Percentiles rank a stretch among this genome's conserved stretches.
These are phyloP conservation scores for Colletotrichum ledebouriae DNA, from an alignment of 2,329 filamentous ascomycete genomes.

Conservation along the genomic window DNA sequence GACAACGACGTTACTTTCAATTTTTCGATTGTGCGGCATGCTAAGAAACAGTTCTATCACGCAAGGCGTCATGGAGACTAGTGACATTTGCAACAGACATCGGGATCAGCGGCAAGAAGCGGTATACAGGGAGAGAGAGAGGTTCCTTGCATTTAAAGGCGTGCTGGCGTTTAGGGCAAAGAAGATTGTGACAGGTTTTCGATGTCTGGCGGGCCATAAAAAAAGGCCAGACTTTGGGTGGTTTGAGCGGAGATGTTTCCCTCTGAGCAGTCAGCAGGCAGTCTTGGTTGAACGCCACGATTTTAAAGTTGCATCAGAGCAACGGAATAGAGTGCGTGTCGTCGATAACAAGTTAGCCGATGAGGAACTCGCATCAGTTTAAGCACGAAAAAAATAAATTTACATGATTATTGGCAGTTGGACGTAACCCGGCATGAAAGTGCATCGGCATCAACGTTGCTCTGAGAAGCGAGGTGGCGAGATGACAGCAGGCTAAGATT, in stretches of 20 bases:
- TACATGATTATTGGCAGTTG: conserved; percentile 16
- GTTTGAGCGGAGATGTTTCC: background rate
- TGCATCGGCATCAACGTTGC: background rate
- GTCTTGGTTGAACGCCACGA: conserved; percentile 1
- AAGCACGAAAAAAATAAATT: conserved; percentile 4
- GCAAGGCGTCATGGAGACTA: conserved; percentile 37
- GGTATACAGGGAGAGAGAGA: conserved; percentile 29
- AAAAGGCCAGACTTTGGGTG: background rate
- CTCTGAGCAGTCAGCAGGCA: background rate
- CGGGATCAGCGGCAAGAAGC: conserved; percentile 20
- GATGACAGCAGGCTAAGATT: background rate
- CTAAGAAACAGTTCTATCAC: conserved; percentile 30
- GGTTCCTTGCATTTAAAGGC: conserved; percentile 38
- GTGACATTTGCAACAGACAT: conserved; percentile 20
- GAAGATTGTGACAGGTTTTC: conserved; percentile 26
- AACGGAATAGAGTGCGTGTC: conserved; percentile 11
- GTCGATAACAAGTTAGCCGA: background rate
- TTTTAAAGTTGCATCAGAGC: conserved; percentile 6
- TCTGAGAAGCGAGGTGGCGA: background rate
- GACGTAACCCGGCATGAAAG: background rate
- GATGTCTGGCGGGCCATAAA: background rate
- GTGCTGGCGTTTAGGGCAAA: conserved; percentile 33
- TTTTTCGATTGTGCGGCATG: conserved; percentile 26
- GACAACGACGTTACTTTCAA: conserved; percentile 29
- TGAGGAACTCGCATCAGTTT: background rate